A percentile compares a stretch with the other conserved stretches of the same genome.
These are phyloP conservation scores for Boletus vermiculosoides DNA, from an alignment of 768 basidiomycete species.

Conservation along the genomic window DNA sequence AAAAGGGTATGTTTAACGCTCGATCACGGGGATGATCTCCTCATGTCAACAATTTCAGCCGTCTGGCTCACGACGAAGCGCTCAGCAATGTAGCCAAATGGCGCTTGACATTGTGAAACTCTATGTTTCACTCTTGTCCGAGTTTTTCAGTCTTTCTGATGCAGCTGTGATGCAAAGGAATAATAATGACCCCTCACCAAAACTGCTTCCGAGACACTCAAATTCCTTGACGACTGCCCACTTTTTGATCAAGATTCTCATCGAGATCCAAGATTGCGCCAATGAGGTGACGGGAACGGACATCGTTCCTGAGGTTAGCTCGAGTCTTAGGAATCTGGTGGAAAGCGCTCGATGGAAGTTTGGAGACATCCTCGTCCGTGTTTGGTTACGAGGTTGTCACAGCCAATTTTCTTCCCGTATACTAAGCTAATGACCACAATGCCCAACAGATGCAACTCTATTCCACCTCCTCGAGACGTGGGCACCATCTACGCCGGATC, in stretches of 20 bases:
- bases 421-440: conserved; percentile 5
- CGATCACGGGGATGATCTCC: background rate
- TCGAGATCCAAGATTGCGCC: conserved; percentile 83
- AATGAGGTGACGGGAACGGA: conserved; percentile 80
- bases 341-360: conserved; percentile 89
- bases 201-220: conserved; percentile 67
- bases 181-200: conserved; percentile 41
- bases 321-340: conserved; percentile 67
- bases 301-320: conserved; percentile 70
- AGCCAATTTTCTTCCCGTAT: background rate
- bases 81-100: conserved; percentile 83
- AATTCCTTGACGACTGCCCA: conserved; percentile 82
- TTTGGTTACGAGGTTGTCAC: conserved; percentile 79
- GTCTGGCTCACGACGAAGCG: conserved; percentile 66
- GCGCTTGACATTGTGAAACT: conserved; percentile 82
- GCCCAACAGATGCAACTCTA: conserved; percentile 65
- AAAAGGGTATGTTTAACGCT: conserved; percentile 58
- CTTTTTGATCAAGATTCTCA: conserved; percentile 75
- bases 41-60: conserved; percentile 21
- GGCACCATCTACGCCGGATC: conserved; percentile 59
- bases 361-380: conserved; percentile 70
- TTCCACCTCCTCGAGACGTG: conserved; percentile 90
- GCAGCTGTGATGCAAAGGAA: conserved; percentile 60
- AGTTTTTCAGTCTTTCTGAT: conserved; percentile 84
- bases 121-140: conserved; percentile 80